Base-by-base conservation (phyloP, 164 flowering plant genomes). In the Sedum album region DNA sequence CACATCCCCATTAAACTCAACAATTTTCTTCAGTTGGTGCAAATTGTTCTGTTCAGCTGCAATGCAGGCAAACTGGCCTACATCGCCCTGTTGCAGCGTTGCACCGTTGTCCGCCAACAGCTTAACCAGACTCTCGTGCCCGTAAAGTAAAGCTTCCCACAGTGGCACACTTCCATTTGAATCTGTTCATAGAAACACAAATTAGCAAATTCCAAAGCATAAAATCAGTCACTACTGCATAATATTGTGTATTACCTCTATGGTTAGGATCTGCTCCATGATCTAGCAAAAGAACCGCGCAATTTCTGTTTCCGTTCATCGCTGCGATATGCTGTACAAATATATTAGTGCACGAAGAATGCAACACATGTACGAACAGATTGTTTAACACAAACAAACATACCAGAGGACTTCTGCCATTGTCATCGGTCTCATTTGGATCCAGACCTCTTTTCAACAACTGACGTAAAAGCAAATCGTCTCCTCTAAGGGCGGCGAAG, bases 381-480 rank as follows among this genome's bases (percentile, higher is more conserved):
- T n/a, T n/a, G n/a, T n/a, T n/a, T n/a, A n/a, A n/a, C n/a, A n/a
- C n/a, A n/a, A n/a, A n/a, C n/a, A n/a, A n/a, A n/a, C n/a, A n/a
- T 42, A 94, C 99, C 83, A 91, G 74, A 68, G 97, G 80, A 33
- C 93, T 85, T 70, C 89, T 85, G 39, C 91, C 96, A 78, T 64
- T 83, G 75, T 79, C 82, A 77, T 91, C 97, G 0, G 88, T 78
- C 77, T 94, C 97, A 74, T 91, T 94, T 57, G 96, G 87, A 77
- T 94, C 96, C 25, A 87, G 77, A 20, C 92, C 95, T 6, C 86
- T 79, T 72, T 79, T 86, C 75, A 91, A 76, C 77, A 91, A 74
- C 69, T 87, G 87, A 65, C 81, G 81, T 78, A 91, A 64, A 66
- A 94, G 67, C 51, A 74, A 72, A 66, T 88, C 93, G 70, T 94